A percentile compares a stretch with the other conserved stretches of the same genome.
Evolutionary conservation across 345 rosid species (phyloP).

Genomic region (Leavenworthia alabamica): DNA sequence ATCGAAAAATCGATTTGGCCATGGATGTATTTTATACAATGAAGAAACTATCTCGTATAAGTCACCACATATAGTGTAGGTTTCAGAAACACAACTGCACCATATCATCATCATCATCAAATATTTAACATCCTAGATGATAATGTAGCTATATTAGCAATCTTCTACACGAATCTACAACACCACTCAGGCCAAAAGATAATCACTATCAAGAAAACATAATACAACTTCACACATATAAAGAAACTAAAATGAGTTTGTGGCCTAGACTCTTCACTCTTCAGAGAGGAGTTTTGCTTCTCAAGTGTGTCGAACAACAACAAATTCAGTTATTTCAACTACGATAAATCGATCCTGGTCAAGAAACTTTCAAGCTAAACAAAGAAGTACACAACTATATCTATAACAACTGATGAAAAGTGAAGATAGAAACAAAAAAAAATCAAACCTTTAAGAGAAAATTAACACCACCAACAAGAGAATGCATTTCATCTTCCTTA

Average conservation of each 20-base stretch:
- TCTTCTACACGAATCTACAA: neutral
- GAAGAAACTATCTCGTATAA: neutral
- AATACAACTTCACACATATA: neutral
- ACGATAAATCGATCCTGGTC: no score
- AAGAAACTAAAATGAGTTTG: neutral
- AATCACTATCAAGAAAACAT: neutral
- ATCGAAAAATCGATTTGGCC: neutral
- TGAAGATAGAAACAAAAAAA: neutral
- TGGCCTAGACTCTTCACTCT: neutral
- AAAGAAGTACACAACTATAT: neutral
- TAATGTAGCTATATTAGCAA: neutral
- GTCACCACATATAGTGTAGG: neutral
- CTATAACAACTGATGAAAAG: neutral
- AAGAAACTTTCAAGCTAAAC: neutral
- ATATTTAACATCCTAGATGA: neutral
- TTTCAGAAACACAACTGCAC: neutral
- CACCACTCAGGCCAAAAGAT: neutral
- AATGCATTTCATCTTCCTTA: slow-evolving; percentile 94
- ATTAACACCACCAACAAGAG: slow-evolving; percentile 89
- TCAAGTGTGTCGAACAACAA: neutral
- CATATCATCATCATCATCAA: neutral
- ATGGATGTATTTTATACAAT: neutral
- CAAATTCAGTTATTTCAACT: no score
- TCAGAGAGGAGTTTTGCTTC: neutral
- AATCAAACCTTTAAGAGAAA: slow-evolving; percentile 79